Base-by-base conservation (phyloP, 306 rosid species). In the Prunus salicina region DNA sequence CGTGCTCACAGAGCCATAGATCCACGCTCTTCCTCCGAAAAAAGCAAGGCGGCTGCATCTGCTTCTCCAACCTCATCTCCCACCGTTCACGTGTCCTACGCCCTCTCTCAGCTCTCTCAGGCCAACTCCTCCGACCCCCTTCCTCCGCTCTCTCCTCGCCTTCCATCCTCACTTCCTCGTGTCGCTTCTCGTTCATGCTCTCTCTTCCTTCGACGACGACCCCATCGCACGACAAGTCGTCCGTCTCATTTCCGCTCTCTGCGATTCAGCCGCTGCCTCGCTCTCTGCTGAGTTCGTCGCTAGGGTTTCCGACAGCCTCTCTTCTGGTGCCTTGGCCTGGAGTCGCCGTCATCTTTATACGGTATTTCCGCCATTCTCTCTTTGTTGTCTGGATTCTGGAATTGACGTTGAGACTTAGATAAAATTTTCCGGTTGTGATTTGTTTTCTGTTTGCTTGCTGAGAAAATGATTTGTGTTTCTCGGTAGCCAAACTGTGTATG, bases 101-200 rank as follows among this genome's bases (percentile, higher is more conserved):
- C 41, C 38, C 64, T 60, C 64, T 60, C 64, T 25, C 65, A 92
- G 97, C 41, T 61, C 66, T 61, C 66, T 15, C n/a, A 61, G 38
- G 66, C 66, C 66, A 27, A 27, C 66, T 25, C 43, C 43, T 38
- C 66, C 38, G 38, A 60, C 7, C 38, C 64, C 78, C 2, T 22
- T 95, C 69, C 89, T 90, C 72, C 89, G 98, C 82, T 95, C 87
- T 87, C 97, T 43, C 70, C 97, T 95, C 79, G 4, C 92, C 81
- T 88, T 93, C 15, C 84, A 89, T 50, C 89, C 92, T 64, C 88
- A 69, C 66, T 61, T 61, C 66, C n/a, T 61, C 41, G n/a, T 61
- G n/a, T 61, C 66, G 19, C 41, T 38, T 25, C n/a, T 61, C 41
- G 66, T 25, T 27, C 66, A 61, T 7, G 66, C 66, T 61, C 66